Evolutionary conservation across 2,329 filamentous ascomycete species (phyloP), one percentile per base, ranked within the genome.

Genomic region (Microsporum audouinii): DNA sequence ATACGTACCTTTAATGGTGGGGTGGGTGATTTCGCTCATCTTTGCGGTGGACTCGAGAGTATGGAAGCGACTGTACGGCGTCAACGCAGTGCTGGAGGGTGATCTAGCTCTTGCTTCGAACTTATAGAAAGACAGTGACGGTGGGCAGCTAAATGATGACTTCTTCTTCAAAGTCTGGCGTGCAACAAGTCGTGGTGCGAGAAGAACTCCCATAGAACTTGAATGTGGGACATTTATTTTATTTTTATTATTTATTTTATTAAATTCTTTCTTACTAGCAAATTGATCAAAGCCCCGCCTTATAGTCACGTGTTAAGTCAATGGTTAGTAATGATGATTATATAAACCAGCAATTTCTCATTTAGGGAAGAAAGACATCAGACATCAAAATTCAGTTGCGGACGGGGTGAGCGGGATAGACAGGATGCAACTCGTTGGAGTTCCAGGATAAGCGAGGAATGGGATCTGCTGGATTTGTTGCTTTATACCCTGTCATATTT

Each of bases 21-120:
- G 84, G 81, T 89, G 87, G 68, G 81, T 82, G 76, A 88, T 83
- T 72, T 88, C 82, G 76, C 79, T 77, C 86, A 89, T 89, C 71
- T 71, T 84, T 75, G 57, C 47, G n/a, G 29, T 31, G 10, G 49
- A 53, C 34, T 34, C 55, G 27, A 27, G 51, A 14, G 1, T 47
- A 29, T 10, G 34, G 10, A 36, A 10, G 5, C 5, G 34, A 14
- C 39, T 43, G 12, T 53, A 6, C 12, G 14, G 49, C 12, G 27
- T 31, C 33, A 31, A 7, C 12, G 29, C 17, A 34, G 49, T 27
- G 45, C 23, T 31, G 49, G 5, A 14, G n/a, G 27, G 49, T 8
- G 31, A 53, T 53, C 27, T 1, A 53, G 49, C 2, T 17, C 12
- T 14, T 8, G 27, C 8, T 14, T 53, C 2, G 14, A 53, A 17